These are phyloP conservation scores for Aspergillus calidoustus DNA, from an alignment of 2,329 filamentous ascomycete genomes.

Conservation along the genomic window DNA sequence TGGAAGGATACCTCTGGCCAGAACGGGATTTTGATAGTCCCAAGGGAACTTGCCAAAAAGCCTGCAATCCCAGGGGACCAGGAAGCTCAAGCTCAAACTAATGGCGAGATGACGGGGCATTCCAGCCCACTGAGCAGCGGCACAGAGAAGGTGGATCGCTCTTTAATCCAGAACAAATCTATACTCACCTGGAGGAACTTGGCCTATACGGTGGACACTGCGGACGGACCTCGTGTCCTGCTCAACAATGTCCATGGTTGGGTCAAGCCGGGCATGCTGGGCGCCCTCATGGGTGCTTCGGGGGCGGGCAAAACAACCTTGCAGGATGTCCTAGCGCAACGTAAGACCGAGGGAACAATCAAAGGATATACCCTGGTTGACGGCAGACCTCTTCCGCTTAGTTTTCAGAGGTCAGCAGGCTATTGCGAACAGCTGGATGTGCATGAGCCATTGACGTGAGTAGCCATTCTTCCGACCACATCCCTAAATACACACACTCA, in stretches of 20 bases:
- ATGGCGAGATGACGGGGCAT: slow-evolving; percentile 27
- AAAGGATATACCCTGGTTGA: slow-evolving; percentile 69
- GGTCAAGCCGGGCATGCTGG: slow-evolving; percentile 90
- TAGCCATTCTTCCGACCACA: too few species aligned
- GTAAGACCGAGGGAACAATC: slow-evolving; percentile 67
- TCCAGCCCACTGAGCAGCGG: too few species aligned
- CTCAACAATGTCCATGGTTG: slow-evolving; percentile 87
- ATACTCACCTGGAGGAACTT: slow-evolving; percentile 78
- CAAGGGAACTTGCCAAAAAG: slow-evolving; percentile 29
- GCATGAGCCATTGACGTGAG: slow-evolving; percentile 67
- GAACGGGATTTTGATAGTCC: too few species aligned
- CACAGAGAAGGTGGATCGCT: too few species aligned
- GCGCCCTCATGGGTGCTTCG: slow-evolving; percentile 86
- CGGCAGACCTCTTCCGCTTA: slow-evolving; percentile 61
- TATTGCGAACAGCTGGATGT: slow-evolving; percentile 73
- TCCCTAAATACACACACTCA: too few species aligned
- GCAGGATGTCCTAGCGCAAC: slow-evolving; percentile 73
- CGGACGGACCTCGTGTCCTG: slow-evolving; percentile 58
- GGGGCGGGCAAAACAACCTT: slow-evolving; percentile 81
- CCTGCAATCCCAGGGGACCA: slow-evolving; percentile 52
- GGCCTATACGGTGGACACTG: slow-evolving; percentile 69
- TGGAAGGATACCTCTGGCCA: slow-evolving; percentile 61
- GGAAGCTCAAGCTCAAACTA: slow-evolving; percentile 46
- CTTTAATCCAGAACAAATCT: slow-evolving; percentile 65
- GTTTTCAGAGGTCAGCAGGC: slow-evolving; percentile 69